Evolutionary conservation across 768 basidiomycete genomes (phyloP), one percentile per base, ranked within the genome.

Genomic region (Trametes sanguinea): DNA sequence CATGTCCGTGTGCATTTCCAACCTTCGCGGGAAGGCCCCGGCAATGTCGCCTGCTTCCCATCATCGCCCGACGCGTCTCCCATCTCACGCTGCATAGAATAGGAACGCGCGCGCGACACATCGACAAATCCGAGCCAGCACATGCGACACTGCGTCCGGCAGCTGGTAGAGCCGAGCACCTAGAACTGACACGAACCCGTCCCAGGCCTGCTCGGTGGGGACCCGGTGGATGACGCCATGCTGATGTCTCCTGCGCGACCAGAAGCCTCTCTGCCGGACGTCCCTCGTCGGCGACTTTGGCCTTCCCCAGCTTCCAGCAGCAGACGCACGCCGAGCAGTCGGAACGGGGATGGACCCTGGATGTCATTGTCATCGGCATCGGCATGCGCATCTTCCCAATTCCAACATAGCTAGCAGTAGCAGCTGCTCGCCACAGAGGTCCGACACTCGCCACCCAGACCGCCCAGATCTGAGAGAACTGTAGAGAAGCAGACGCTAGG

Each of bases 11-110:
- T 46, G 30, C 45, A 22, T 29, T 35, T 27, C 13, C 57, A 63
- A 58, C 57, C 56, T 63, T 63, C 62, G 62, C 62, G 62, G 62
- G 62, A 63, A 48, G 51, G 4, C 39, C 54, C 44, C 61, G 50
- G 54, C 61, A 52, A 44, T n/a, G 45, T 29, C 50, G 57, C 35
- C 22, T 11, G 35, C 54, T 43, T 42, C 57, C 40, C 50, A 44
- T 44, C 50, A 44, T 44, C 6, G 57, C 40, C 13, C 42, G 8
- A 6, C 37, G 51, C 53, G 40, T 14, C 17, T 13, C 40, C 13
- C 17, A 1, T 22, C 39, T 29, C 42, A 22, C 57, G 6, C 57
- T 6, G 13, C 33, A 51, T 14, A 22, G 27, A n/a, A 22, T 7
- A 44, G 51, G 29, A 8, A 47, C 22, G 22, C 22, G 22, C 22